A percentile compares a stretch with the other conserved stretches of the same genome.
Conservation (phyloP, 2,329 filamentous ascomycete genomes). For the Macrophomina pseudophaseolina region DNA sequence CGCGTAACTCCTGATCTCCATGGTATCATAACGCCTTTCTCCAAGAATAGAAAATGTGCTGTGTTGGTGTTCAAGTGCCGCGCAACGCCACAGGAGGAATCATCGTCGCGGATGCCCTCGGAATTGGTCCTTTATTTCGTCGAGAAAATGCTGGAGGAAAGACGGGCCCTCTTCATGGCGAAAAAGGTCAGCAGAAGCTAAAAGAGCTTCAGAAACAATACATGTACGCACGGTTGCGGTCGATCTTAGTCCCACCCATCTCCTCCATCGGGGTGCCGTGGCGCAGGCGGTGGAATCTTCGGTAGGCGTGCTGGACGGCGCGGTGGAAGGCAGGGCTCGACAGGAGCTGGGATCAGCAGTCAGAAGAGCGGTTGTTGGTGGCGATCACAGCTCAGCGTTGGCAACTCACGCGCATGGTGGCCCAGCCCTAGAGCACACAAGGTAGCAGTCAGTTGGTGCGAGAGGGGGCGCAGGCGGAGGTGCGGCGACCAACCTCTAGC, state of each 20-base stretch:
- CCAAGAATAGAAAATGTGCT: background rate
- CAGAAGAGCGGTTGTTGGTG: conserved; percentile 16
- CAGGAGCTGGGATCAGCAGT: conserved; percentile 50
- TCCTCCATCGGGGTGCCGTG: conserved; percentile 56
- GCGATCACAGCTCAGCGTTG: conserved; percentile 3
- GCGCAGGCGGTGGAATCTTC: conserved; percentile 49
- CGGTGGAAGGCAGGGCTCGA: conserved; percentile 61
- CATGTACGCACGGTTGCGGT: conserved; percentile 41
- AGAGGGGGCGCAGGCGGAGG: conserved; percentile 23
- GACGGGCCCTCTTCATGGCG: conserved; percentile 35
- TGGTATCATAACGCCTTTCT: conserved; percentile 6
- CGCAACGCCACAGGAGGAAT: background rate
- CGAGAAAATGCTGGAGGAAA: conserved; percentile 57
- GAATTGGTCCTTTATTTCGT: conserved; percentile 59
- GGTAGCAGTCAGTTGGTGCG: conserved; percentile 28
- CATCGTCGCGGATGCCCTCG: background rate
- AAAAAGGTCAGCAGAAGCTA: background rate
- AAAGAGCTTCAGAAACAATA: conserved; percentile 33
- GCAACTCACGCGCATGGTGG: conserved; percentile 41
- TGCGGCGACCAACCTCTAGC: conserved; percentile 25
- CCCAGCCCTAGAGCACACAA: conserved; percentile 40
- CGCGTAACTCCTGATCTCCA: conserved; percentile 1
- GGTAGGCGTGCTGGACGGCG: conserved; percentile 57
- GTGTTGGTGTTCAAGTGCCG: background rate
- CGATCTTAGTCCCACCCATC: conserved; percentile 55